Percentiles rank a stretch among this genome's conserved stretches.
These are phyloP conservation scores for Funneliformis geosporum DNA, from an alignment of 192 early-diverging fungal genomes.

Conservation along the genomic window DNA sequence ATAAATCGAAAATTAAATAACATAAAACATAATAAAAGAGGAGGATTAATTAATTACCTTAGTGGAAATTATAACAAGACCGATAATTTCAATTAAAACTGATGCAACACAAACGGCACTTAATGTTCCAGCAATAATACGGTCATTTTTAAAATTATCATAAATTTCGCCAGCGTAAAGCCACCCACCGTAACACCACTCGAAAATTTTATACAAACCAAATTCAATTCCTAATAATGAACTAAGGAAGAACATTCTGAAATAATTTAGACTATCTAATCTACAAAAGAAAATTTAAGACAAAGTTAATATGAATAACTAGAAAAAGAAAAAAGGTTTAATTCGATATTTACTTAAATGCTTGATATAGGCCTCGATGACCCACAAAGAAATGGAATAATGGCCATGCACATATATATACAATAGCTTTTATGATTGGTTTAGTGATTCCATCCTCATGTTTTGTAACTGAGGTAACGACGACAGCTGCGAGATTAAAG, in stretches of 20 bases:
- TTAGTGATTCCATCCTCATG: background rate
- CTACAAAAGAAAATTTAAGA: background rate
- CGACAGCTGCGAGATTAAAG: background rate
- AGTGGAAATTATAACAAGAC: background rate
- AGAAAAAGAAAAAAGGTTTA: background rate
- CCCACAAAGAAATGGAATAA: background rate
- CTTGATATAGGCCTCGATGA: background rate
- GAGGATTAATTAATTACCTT: background rate
- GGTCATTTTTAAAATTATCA: background rate
- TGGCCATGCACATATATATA: background rate
- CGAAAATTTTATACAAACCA: conserved; percentile 5
- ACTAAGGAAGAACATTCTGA: background rate
- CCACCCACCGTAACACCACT: too few species aligned
- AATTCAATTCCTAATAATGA: background rate
- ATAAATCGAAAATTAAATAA: too few species aligned
- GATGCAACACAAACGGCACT: background rate
- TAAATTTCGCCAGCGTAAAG: background rate
- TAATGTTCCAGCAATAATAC: background rate
- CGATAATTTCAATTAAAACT: background rate
- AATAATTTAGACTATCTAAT: background rate
- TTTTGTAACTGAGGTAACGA: background rate
- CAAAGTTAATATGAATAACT: background rate
- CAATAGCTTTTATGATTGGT: background rate
- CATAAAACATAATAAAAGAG: too few species aligned
- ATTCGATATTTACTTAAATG: conserved; percentile 7